Evolutionary conservation across 164 flowering plant species (phyloP), one percentile per base, ranked within the genome.

Genomic region (Vitis vinifera): DNA sequence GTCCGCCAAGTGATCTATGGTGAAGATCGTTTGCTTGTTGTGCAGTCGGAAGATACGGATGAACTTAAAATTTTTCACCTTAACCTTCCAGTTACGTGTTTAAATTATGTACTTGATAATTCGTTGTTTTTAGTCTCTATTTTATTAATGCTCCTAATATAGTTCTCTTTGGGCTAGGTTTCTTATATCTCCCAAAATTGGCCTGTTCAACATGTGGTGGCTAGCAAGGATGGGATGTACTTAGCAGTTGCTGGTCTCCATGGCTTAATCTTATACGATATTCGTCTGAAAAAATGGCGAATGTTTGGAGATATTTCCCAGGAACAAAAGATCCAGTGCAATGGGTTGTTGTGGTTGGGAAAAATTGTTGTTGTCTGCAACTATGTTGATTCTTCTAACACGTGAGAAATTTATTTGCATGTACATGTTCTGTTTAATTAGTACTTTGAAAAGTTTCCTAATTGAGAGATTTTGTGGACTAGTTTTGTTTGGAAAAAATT

Each of bases 341-440:
- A 88, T 77, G 99, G 99, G 77, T 85, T 95, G 88, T 78, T 88
- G 68, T 95, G 99, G 99, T 73, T 95, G 79, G 98, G 92, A 66
- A 95, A 93, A 83, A 89, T 95, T 78, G 88, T 95, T 76, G 91
- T 95, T 55, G 88, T 93, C 71, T 95, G 99, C 89, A 95, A 93
- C 82, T 91, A 93, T 65, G 52, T 81, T 62, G 90, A 85, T 50
- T 86, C 97, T 72, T 90, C 98, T 58, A 82, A 89, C 87, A 80
- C 77, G 99, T 95, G 79, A 88, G 98, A 58, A 57, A 51, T 47
- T 47, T 59, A 57, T 73, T 50, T 65, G 55, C 72, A 51, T 48
- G 61, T 65, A 23, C 55, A 56, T 53, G 12, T 69, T 62, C 29
- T 68, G 23, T 44, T 59, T 69, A 7, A 61, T 19, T 9, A 9